A percentile compares a stretch with the other conserved stretches of the same genome.
These are phyloP conservation scores for Flaveria bidentis DNA, from an alignment of 129 eudicot species.

Conservation along the genomic window DNA sequence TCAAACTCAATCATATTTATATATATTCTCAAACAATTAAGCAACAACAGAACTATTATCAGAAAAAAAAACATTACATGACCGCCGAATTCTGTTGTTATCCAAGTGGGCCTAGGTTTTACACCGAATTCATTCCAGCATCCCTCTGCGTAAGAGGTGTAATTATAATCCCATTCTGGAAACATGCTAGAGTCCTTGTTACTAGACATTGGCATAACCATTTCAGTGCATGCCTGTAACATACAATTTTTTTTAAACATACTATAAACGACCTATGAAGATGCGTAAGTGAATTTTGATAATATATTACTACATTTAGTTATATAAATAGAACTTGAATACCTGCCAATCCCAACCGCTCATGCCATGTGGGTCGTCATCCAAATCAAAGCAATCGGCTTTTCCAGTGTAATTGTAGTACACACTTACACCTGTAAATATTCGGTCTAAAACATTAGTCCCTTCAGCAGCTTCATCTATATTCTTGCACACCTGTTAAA, in stretches of 20 bases:
- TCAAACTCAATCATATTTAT: constrained; percentile 11
- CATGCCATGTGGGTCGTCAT: constrained; percentile 90
- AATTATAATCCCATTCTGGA: constrained; percentile 55
- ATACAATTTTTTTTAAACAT: background rate
- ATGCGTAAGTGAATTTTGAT: background rate
- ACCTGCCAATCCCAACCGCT: constrained; percentile 99
- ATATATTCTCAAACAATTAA: background rate
- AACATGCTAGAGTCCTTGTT: constrained; percentile 70
- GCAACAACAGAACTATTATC: background rate
- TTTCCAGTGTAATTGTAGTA: constrained; percentile 81
- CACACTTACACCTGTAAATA: constrained; percentile 70
- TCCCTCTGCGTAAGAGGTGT: constrained; percentile 44
- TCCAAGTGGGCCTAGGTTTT: constrained; percentile 81
- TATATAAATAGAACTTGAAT: background rate
- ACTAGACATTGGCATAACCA: constrained; percentile 90
- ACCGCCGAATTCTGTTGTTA: constrained; percentile 91
- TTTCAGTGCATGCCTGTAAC: constrained; percentile 90
- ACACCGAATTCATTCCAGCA: constrained; percentile 62
- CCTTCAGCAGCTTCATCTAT: constrained; percentile 65
- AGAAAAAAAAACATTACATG: constrained; percentile 44
- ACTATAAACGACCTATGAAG: background rate
- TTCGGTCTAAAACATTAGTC: constrained; percentile 55
- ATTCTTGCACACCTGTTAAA: constrained; percentile 64
- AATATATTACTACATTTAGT: background rate
- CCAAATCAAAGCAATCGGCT: constrained; percentile 73